phyloP scores from a whole-genome alignment of 1,284 basidiomycete species.

The Somion occarium region DNA sequence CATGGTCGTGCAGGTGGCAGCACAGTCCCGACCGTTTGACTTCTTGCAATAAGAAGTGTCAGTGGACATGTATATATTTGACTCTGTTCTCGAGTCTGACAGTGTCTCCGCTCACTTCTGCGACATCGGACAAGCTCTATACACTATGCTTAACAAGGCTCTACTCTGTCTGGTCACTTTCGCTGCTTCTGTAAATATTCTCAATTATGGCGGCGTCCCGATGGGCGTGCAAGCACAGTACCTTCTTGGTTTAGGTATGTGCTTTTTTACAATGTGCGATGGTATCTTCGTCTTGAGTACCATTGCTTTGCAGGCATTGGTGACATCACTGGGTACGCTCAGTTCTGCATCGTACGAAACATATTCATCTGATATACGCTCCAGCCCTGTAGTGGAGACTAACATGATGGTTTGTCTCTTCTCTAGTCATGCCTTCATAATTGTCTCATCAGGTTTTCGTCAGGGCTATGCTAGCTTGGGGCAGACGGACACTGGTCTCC shows the following conservation, averaged over 20 bases:
- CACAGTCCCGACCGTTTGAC: too few relatives aligned
- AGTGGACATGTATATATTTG: constrained; percentile 3
- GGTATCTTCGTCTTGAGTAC: too few relatives aligned
- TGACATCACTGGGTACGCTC: constrained; percentile 68
- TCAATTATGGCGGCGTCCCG: constrained; percentile 10
- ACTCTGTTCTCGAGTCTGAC: neutral
- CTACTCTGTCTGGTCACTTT: constrained; percentile 23
- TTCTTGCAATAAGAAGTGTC: too few relatives aligned
- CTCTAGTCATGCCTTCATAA: neutral
- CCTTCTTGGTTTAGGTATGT: constrained; percentile 49
- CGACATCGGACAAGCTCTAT: constrained; percentile 18
- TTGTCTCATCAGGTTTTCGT: constrained; percentile 7
- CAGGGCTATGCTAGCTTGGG: constrained; percentile 69
- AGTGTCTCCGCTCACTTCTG: constrained; percentile 19
- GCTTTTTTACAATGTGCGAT: neutral
- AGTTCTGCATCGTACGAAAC: neutral
- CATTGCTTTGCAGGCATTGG: constrained; percentile 47
- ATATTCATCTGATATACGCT: neutral
- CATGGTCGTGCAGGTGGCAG: too few relatives aligned
- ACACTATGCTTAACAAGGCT: constrained; percentile 19
- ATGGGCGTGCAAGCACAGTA: constrained; percentile 36
- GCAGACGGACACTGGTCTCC: constrained; percentile 74
- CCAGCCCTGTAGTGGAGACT: constrained; percentile 70
- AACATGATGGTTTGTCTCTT: constrained; percentile 61
- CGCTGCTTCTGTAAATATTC: constrained; percentile 18